A percentile compares a stretch with the other conserved stretches of the same genome.
phyloP scores from a whole-genome alignment of 1,139 yeast species.

The Protomyces macrosporus region DNA sequence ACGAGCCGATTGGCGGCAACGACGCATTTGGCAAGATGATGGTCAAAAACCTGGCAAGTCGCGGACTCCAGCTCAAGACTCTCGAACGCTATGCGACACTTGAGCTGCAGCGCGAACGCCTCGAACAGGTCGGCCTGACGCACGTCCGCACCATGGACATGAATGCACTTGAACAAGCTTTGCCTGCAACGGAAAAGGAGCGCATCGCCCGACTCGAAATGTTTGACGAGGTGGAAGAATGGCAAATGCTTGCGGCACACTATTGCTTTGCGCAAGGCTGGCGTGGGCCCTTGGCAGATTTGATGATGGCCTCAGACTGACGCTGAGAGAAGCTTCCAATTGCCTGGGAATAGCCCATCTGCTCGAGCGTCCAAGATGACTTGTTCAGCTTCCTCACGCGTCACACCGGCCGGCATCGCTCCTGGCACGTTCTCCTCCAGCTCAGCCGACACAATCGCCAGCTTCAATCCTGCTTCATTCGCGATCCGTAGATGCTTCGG shows the following conservation, averaged over 20 bases:
- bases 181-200: constrained; percentile 45
- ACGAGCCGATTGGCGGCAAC: constrained; percentile 73
- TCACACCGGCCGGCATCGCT: background rate
- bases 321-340: constrained; percentile 12
- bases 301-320: background rate
- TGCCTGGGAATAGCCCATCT: constrained; percentile 13
- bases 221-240: constrained; percentile 86
- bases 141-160: constrained; percentile 49
- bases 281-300: background rate
- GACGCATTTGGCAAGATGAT: constrained; percentile 79
- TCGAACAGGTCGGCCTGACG: constrained; percentile 33
- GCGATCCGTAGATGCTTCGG: constrained; percentile 6
- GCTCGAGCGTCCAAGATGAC: constrained; percentile 17
- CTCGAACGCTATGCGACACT: constrained; percentile 50
- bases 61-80: constrained; percentile 73
- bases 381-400: constrained; percentile 16
- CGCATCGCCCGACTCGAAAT: constrained; percentile 54
- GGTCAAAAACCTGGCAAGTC: constrained; percentile 58
- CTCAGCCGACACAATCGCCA: constrained; percentile 14
- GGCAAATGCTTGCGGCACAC: constrained; percentile 66
- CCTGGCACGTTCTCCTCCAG: background rate
- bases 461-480: constrained; percentile 15
- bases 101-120: constrained; percentile 45
- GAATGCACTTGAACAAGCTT: constrained; percentile 59
- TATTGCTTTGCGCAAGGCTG: constrained; percentile 53